Conservation (phyloP, 2,329 filamentous ascomycete species). For the Chrysoporthe cubensis region DNA sequence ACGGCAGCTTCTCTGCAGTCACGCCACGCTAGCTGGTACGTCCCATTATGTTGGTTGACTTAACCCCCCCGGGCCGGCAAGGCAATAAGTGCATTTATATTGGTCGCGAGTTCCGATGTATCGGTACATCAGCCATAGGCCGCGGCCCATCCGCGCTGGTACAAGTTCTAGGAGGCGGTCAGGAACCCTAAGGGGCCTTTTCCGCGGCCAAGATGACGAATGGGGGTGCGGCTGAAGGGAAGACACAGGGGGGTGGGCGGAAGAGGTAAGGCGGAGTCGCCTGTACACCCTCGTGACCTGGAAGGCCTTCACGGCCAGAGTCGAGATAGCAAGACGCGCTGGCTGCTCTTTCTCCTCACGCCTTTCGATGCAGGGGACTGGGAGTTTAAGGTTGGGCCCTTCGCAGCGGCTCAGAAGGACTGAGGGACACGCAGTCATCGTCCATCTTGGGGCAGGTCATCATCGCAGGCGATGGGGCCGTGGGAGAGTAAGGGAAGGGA, state of each 20-base stretch:
- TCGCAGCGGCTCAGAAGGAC: not conserved
- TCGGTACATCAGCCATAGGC: not conserved
- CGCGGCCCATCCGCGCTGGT: not conserved
- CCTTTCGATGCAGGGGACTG: not conserved
- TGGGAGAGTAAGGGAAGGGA: not conserved
- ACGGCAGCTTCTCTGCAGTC: not conserved
- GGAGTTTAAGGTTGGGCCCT: not conserved
- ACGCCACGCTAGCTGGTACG: not conserved
- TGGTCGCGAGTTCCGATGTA: not conserved
- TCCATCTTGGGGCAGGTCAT: not conserved
- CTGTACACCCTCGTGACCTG: not conserved
- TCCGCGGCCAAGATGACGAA: not conserved
- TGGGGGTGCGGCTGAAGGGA: not conserved
- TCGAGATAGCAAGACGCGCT: not conserved
- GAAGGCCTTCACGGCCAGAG: not conserved
- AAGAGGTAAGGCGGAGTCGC: not conserved
- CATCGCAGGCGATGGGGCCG: not conserved
- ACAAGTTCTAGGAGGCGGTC: not conserved
- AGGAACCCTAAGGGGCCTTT: not conserved
- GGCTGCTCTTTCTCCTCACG: not conserved
- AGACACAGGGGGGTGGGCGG: not conserved
- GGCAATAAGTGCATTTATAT: not conserved
- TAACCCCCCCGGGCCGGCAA: not conserved
- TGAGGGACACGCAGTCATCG: not conserved
- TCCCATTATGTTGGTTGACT: not conserved